phyloP scores from a whole-genome alignment of 2,329 filamentous ascomycete genomes.

The Aspergillus texensis region DNA sequence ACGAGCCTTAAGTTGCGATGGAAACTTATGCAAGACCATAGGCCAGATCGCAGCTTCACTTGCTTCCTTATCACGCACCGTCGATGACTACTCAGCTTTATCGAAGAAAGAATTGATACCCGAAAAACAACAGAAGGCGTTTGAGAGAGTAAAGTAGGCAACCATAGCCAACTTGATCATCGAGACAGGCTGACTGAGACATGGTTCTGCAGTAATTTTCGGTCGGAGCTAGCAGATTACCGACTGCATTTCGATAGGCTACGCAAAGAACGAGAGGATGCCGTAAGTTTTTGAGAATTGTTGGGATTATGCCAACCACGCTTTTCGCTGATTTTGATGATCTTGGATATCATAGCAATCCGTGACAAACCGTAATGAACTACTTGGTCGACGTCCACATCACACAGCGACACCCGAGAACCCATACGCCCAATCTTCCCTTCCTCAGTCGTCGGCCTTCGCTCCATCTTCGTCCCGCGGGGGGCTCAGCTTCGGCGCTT shows the following conservation, averaged over 20 bases:
- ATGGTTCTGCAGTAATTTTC: constrained; percentile 63
- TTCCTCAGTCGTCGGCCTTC: constrained; percentile 47
- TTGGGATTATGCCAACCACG: not conserved
- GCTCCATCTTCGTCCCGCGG: constrained; percentile 36
- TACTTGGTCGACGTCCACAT: constrained; percentile 83
- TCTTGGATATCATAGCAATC: constrained; percentile 46
- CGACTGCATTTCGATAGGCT: constrained; percentile 75
- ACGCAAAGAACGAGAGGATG: constrained; percentile 76
- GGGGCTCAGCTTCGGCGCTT: constrained; percentile 50
- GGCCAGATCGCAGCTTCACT: constrained; percentile 79
- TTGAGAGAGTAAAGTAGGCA: constrained; percentile 69
- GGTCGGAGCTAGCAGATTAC: constrained; percentile 78
- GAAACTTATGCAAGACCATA: constrained; percentile 42
- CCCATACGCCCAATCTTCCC: constrained; percentile 73
- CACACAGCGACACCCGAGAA: constrained; percentile 83
- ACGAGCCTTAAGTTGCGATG: not conserved
- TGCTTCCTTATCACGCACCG: constrained; percentile 80
- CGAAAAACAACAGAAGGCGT: constrained; percentile 88
- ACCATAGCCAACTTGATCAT: not conserved
- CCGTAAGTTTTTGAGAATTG: constrained; percentile 45
- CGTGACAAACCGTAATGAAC: constrained; percentile 73
- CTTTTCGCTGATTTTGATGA: not conserved
- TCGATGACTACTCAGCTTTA: constrained; percentile 87
- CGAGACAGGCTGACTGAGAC: not conserved
- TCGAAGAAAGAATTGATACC: constrained; percentile 87